These are phyloP conservation scores for Paecilomyces niveus DNA, from an alignment of 2,329 filamentous ascomycete species.

Conservation along the genomic window DNA sequence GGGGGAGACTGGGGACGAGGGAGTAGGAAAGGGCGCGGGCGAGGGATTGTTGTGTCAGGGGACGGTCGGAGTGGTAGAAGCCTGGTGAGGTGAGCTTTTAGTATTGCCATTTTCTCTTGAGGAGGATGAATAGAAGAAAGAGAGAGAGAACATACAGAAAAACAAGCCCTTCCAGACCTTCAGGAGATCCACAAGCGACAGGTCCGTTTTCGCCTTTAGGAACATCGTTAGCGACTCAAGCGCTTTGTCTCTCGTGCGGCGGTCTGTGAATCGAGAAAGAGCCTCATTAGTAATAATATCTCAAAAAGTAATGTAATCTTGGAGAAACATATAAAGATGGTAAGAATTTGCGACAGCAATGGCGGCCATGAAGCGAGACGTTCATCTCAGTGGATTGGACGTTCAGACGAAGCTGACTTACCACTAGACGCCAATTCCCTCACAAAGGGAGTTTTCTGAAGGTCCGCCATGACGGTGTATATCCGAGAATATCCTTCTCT, in stretches of 20 bases:
- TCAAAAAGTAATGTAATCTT: neutral
- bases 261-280: slow-evolving; percentile 49
- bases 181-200: slow-evolving; percentile 64
- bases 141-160: slow-evolving; percentile 51
- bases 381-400: no score
- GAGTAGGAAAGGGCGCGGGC: slow-evolving; percentile 64
- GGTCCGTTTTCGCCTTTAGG: slow-evolving; percentile 57
- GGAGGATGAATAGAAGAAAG: neutral
- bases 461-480: slow-evolving; percentile 4
- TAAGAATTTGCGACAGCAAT: no score
- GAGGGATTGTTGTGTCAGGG: slow-evolving; percentile 77
- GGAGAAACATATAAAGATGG: no score
- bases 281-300: neutral
- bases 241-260: slow-evolving; percentile 68
- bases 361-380: no score
- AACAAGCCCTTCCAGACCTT: slow-evolving; percentile 96
- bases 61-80: slow-evolving; percentile 89
- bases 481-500: neutral
- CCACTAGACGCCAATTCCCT: slow-evolving; percentile 79
- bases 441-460: slow-evolving; percentile 61
- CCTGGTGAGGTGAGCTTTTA: slow-evolving; percentile 34
- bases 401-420: slow-evolving; percentile 34
- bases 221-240: slow-evolving; percentile 70
- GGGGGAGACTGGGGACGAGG: slow-evolving; percentile 56
- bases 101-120: neutral